Evolutionary conservation across 2,329 filamentous ascomycete species (phyloP), one percentile per base, ranked within the genome.

Genomic region (Cercospora zeina): DNA sequence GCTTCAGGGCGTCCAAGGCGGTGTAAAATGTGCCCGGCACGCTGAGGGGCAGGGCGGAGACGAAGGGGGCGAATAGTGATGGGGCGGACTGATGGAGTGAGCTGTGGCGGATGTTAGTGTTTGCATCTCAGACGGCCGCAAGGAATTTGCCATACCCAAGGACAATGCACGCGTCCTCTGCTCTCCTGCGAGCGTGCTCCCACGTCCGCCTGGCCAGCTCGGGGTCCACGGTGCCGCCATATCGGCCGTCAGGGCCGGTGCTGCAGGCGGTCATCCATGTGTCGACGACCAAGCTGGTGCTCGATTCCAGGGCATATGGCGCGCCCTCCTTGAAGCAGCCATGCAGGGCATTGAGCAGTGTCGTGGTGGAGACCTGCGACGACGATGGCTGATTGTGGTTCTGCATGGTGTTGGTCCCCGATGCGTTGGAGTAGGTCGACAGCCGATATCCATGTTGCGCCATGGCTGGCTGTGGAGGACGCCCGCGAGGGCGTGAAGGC

Each of bases 151-250:
- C 87, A 69, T 82, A 96, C 91, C 90, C 89, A 68, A 99, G 78
- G 58, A 97, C 82, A 66, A 99, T 89, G 74, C 93, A 97, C 14
- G 91, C 93, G 79, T 99, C 95, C 76, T 99, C 95, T 45, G 95
- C 95, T 79, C 95, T 86, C 65, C 95, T 87, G 69, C 93, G 86
- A 61, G 95, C 93, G 81, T 99, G 95, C 78, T 99, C 95, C 93
- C 95, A 99, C 2, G 93, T 92, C 74, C 91, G 86, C 57, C 86
- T 82, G 14, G 90, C 90, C 55, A 99, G 78, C 21, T 89, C 85
- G 45, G 85, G 78, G 77, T 99, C 95, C 45, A 97, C 85, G 7
- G 90, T 92, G 58, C 90, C 90, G 56, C 90, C 90, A 51, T 82
- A 80, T 60, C 84, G 82, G 37, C 89, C 89, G 71, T 91, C 85